Percentiles rank a stretch among this genome's conserved stretches.
phyloP scores from a whole-genome alignment of 2,329 filamentous ascomycete species.

The Gyromitra esculenta region DNA sequence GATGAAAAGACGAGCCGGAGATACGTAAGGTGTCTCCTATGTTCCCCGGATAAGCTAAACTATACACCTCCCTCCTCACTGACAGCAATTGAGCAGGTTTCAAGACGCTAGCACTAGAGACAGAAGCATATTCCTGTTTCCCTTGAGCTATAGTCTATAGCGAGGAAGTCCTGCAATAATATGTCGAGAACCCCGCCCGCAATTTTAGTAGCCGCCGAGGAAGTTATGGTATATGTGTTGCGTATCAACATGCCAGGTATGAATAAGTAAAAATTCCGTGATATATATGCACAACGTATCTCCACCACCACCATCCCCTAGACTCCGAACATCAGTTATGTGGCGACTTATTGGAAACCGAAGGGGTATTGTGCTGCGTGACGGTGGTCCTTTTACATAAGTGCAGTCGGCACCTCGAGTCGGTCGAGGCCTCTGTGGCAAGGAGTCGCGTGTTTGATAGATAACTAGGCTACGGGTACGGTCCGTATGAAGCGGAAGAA shows the following conservation, averaged over 20 bases:
- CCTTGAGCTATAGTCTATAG: neutral
- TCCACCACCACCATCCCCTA: neutral
- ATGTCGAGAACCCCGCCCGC: neutral
- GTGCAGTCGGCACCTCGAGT: slow-evolving; percentile 26
- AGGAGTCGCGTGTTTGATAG: slow-evolving; percentile 11
- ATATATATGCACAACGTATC: slow-evolving; percentile 9
- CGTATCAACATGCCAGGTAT: neutral
- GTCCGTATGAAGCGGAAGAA: neutral
- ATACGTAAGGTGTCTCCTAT: neutral
- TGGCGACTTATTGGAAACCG: neutral
- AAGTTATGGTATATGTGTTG: neutral
- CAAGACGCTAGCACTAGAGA: neutral
- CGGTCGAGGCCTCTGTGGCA: neutral
- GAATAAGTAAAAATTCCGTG: neutral
- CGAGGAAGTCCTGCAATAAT: neutral
- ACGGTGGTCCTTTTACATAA: slow-evolving; percentile 21
- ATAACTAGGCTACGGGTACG: slow-evolving; percentile 15
- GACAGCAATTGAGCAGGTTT: neutral
- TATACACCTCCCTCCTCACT: neutral
- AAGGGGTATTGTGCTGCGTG: neutral
- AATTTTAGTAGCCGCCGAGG: neutral
- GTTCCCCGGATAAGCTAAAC: neutral
- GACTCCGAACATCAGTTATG: neutral
- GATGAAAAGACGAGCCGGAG: neutral
- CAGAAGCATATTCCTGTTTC: neutral